Evolutionary conservation across 2,329 filamentous ascomycete genomes (phyloP).

Genomic region (Fusarium luffae): DNA sequence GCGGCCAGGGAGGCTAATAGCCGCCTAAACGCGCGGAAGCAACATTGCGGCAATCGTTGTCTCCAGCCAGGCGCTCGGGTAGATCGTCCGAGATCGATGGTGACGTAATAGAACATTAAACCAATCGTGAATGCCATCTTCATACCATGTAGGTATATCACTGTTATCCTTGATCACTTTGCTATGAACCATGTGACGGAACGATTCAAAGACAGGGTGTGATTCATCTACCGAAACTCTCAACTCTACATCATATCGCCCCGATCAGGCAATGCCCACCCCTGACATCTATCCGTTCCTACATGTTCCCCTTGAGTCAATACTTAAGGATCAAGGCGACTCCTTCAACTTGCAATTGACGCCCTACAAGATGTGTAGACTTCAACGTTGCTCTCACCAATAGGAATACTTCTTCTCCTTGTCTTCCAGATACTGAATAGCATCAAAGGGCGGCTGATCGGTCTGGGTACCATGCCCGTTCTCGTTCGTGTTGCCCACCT

Average conservation of each 20-base stretch:
- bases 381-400: slow-evolving; percentile 30
- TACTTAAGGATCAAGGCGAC: neutral
- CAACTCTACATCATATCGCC: neutral
- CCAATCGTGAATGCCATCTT: neutral
- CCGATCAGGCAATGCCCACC: neutral
- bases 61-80: slow-evolving; percentile 46
- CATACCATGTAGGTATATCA: neutral
- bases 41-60: neutral
- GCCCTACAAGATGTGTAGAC: neutral
- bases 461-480: slow-evolving; percentile 35
- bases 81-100: slow-evolving; percentile 47
- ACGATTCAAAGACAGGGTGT: neutral
- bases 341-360: too few species aligned
- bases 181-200: neutral
- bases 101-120: neutral
- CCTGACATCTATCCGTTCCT: neutral
- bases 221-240: neutral
- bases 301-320: neutral
- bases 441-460: slow-evolving; percentile 11
- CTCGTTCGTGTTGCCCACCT: slow-evolving; percentile 46
- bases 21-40: slow-evolving; percentile 6
- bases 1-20: neutral
- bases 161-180: neutral
- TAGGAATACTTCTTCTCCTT: slow-evolving; percentile 14
- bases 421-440: slow-evolving; percentile 7